These are phyloP conservation scores for Isoetes engelmannii DNA, from an alignment of 83 land plant species.

Conservation along the genomic window DNA sequence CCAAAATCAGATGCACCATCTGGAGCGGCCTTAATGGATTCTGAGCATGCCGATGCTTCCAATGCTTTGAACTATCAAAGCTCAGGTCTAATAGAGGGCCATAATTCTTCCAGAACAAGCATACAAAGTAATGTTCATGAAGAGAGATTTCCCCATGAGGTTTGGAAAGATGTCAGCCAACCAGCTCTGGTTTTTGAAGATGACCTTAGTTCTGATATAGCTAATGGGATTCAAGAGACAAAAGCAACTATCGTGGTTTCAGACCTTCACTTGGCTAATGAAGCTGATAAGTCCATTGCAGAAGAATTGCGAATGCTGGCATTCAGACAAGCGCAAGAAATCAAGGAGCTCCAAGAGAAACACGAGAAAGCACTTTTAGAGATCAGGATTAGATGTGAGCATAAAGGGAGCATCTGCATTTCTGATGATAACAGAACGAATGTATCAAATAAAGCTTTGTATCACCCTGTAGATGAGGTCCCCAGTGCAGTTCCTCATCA, in stretches of 20 bases:
- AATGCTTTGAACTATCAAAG: neutral
- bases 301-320: slow-evolving; percentile 30
- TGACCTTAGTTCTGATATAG: no score
- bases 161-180: neutral
- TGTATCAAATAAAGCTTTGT: no score
- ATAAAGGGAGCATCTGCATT: no score
- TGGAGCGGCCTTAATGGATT: neutral
- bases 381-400: no score
- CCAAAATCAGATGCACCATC: slow-evolving; percentile 7
- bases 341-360: slow-evolving; percentile 35
- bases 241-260: no score
- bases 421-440: no score
- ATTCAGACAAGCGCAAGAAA: slow-evolving; percentile 40
- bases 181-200: neutral
- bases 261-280: neutral
- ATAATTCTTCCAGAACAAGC: neutral
- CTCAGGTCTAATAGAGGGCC: neutral
- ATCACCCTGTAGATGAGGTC: no score
- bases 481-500: no score
- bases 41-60: neutral
- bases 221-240: no score
- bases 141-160: neutral
- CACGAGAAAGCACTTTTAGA: slow-evolving; percentile 32
- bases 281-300: slow-evolving; percentile 16
- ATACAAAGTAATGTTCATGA: slow-evolving; percentile 3